Evolutionary conservation across 495 filamentous ascomycete species (phyloP), one percentile per base, ranked within the genome.

Genomic region (Durotheca rogersii): DNA sequence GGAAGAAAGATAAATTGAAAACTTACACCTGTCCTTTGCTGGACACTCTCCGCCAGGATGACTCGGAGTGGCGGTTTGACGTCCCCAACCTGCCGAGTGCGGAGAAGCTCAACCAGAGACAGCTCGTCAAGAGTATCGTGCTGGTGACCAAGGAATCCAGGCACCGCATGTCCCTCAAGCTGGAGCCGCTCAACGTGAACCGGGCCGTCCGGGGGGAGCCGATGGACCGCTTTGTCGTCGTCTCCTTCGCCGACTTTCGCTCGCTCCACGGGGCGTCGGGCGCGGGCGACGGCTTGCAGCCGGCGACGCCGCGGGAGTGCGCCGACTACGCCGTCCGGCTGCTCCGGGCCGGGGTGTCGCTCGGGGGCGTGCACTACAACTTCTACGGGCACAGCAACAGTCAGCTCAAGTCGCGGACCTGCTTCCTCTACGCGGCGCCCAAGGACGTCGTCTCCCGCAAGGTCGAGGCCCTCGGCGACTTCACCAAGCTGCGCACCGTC

Each of bases 351-450:
- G 75, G 74, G 9, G 57, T 80, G 19, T 42, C 6, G 5, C 23
- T 79, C 7, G 73, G 78, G 43, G 66, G 62, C 1, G 43, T 68
- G 0, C 63, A 64, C 7, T 78, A 80, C 47, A 64, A 76, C 51
- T 79, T 78, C 50, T 79, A 69, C 37, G 76, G 73, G 0, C 72
- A 78, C 51, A 78, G 76, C 64, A 79, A 79, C 47, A 76, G 72
- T 47, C 76, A 79, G 59, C 66, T 78, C 17, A 76, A 78, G 54
- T 75, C 76, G 2, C 64, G 67, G 25, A 67, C 72, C 4, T 77
- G 72, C 42, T 70, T 75, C 38, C 53, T 78, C n/a, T 69, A 55
- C 39, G 74, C 71, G 1, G 76, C 55, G 4, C 55, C 69, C 1
- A 67, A 64, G 38, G 58, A 67, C n/a, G 63, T 61, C 4, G 72